A percentile compares a stretch with the other conserved stretches of the same genome.
Conservation (phyloP, 768 basidiomycete species). For the Antrodiella citrinella region DNA sequence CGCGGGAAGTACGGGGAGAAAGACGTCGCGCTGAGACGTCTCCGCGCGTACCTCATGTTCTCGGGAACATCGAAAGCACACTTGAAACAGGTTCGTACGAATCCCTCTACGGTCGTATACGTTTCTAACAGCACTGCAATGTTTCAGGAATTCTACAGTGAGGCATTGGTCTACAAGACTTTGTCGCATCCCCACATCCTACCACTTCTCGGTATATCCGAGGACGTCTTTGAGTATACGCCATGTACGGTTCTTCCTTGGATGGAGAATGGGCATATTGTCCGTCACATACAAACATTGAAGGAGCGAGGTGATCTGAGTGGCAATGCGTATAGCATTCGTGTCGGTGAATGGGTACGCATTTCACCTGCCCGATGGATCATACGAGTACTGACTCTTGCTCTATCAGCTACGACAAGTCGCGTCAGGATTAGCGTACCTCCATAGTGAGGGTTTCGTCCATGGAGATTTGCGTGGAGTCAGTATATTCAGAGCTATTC, state of each 20-base stretch:
- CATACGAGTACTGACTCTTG: too few relatives aligned
- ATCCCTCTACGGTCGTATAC: neutral
- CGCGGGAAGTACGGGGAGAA: neutral
- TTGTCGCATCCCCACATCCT: slow-evolving; percentile 1
- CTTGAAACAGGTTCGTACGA: neutral
- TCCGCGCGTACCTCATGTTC: neutral
- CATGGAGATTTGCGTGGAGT: neutral
- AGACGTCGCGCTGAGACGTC: neutral
- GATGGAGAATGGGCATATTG: slow-evolving; percentile 2
- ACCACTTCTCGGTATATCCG: slow-evolving; percentile 1
- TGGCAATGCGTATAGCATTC: neutral
- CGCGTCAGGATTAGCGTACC: neutral
- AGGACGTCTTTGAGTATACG: neutral
- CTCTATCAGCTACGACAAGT: neutral
- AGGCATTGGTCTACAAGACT: slow-evolving; percentile 1
- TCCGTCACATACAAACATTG: neutral
- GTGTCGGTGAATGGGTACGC: neutral
- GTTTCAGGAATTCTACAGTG: slow-evolving; percentile 3
- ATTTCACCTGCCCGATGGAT: too few relatives aligned
- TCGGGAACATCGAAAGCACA: neutral
- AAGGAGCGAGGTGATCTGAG: neutral
- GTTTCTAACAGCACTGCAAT: neutral
- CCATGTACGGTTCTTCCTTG: slow-evolving; percentile 2
- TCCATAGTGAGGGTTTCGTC: neutral
- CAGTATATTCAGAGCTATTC: too few relatives aligned